Conservation (phyloP, 352 stramenopile genomes). For the Pythium sp. region DNA sequence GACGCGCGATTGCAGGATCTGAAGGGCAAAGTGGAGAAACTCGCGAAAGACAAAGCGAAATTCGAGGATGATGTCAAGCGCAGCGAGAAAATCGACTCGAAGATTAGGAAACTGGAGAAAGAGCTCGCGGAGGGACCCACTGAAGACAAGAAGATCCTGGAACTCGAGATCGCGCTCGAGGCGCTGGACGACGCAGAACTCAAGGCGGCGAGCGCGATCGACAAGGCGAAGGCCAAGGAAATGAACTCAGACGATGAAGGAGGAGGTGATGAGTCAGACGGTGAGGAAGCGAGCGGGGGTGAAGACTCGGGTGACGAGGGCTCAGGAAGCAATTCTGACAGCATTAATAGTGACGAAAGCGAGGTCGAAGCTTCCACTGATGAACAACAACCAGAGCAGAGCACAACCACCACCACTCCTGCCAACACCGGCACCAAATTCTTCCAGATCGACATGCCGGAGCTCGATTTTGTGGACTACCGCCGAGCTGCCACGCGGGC, state of each 20-base stretch:
- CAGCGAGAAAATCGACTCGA: slow-evolving; percentile 28
- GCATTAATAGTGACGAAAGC: slow-evolving; percentile 17
- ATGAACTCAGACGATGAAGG: slow-evolving; percentile 17
- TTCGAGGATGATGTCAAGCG: slow-evolving; percentile 23
- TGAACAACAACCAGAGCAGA: not conserved
- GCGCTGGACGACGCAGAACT: slow-evolving; percentile 25
- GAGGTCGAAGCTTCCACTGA: slow-evolving; percentile 7
- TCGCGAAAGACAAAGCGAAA: slow-evolving; percentile 23
- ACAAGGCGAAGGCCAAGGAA: slow-evolving; percentile 25
- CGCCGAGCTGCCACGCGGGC: slow-evolving; percentile 30
- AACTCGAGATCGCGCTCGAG: slow-evolving; percentile 43
- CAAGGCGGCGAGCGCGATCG: slow-evolving; percentile 21
- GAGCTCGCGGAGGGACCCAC: slow-evolving; percentile 29
- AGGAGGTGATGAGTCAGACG: slow-evolving; percentile 15
- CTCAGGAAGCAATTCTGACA: slow-evolving; percentile 16
- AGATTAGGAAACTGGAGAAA: slow-evolving; percentile 30
- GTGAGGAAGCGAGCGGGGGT: slow-evolving; percentile 17
- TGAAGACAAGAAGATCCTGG: slow-evolving; percentile 43
- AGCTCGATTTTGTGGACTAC: slow-evolving; percentile 45
- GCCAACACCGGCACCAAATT: slow-evolving; percentile 19
- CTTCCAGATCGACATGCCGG: slow-evolving; percentile 53
- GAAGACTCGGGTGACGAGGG: slow-evolving; percentile 15
- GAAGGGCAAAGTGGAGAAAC: slow-evolving; percentile 24
- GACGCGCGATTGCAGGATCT: slow-evolving; percentile 29
- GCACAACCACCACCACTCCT: not conserved